phyloP scores from a whole-genome alignment of 2,329 filamentous ascomycete species.

The Pleomassaria siparia region DNA sequence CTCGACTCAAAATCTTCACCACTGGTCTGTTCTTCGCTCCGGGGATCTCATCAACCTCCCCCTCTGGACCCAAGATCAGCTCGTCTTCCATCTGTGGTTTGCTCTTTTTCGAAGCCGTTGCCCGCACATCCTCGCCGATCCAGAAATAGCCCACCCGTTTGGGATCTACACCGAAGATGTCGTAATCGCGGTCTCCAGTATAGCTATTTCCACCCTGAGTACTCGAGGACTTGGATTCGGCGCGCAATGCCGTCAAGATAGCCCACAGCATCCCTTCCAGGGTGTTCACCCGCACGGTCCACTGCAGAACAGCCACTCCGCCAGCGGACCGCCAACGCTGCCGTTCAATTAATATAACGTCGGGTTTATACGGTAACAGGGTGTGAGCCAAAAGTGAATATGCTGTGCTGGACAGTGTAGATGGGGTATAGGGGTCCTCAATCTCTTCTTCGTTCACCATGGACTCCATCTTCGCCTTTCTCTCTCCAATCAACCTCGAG shows the following conservation, averaged over 20 bases:
- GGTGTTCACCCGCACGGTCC: constrained; percentile 80
- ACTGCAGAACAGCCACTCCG: constrained; percentile 69
- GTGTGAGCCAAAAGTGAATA: constrained; percentile 54
- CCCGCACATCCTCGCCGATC: constrained; percentile 21
- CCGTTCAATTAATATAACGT: constrained; percentile 70
- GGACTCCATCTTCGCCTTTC: background rate
- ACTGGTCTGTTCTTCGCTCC: constrained; percentile 20
- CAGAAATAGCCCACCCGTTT: constrained; percentile 43
- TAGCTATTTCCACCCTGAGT: constrained; percentile 6
- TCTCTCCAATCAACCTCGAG: background rate
- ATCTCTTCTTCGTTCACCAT: constrained; percentile 6
- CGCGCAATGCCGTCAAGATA: constrained; percentile 58
- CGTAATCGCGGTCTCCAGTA: constrained; percentile 3
- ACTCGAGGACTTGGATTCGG: background rate
- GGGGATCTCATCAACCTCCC: constrained; percentile 18
- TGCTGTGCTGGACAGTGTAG: constrained; percentile 57
- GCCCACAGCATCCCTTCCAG: constrained; percentile 82
- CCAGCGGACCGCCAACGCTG: constrained; percentile 68
- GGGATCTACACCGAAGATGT: constrained; percentile 36
- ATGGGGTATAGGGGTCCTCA: constrained; percentile 55
- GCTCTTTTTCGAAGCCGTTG: constrained; percentile 5
- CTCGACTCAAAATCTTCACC: constrained; percentile 41
- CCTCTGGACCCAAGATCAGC: constrained; percentile 13
- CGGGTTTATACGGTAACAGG: constrained; percentile 59
- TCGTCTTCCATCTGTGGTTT: constrained; percentile 7